These are phyloP conservation scores for Pichia inconspicua DNA, from an alignment of 1,139 yeast species.

Conservation along the genomic window DNA sequence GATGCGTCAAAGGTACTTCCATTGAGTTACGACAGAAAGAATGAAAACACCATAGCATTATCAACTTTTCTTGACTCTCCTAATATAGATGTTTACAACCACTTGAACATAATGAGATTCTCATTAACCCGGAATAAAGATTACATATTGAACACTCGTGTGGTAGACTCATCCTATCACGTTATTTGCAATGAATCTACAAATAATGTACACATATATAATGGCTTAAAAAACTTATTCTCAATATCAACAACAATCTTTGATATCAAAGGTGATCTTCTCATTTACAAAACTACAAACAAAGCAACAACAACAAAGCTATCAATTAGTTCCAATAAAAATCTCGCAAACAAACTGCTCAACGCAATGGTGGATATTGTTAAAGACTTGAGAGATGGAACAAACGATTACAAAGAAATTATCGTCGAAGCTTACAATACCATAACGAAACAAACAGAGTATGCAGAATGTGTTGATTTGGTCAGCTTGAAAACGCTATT, in stretches of 20 bases:
- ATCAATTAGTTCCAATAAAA: not conserved
- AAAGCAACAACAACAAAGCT: not conserved
- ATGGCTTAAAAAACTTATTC: not conserved
- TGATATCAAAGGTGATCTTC: not conserved
- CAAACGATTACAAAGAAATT: conserved; percentile 19
- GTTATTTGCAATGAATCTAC: too few relatives aligned
- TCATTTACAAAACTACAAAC: not conserved
- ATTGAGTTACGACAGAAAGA: too few relatives aligned
- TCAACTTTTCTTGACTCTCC: too few relatives aligned
- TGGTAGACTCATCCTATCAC: too few relatives aligned
- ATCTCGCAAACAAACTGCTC: not conserved
- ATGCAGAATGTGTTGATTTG: conserved; percentile 22
- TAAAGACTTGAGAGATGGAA: not conserved
- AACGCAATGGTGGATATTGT: not conserved
- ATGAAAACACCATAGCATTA: too few relatives aligned
- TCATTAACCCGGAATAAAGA: too few relatives aligned
- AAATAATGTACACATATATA: too few relatives aligned
- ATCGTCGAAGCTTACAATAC: conserved; percentile 23
- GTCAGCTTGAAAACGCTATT: conserved; percentile 31
- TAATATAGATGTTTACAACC: too few relatives aligned
- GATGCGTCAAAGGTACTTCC: too few relatives aligned
- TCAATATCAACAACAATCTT: not conserved
- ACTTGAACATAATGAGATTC: too few relatives aligned
- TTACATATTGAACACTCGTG: too few relatives aligned
- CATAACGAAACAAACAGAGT: conserved; percentile 27